Conservation (phyloP, 1,139 yeast species). For the Meyerozyma smithsonii region DNA sequence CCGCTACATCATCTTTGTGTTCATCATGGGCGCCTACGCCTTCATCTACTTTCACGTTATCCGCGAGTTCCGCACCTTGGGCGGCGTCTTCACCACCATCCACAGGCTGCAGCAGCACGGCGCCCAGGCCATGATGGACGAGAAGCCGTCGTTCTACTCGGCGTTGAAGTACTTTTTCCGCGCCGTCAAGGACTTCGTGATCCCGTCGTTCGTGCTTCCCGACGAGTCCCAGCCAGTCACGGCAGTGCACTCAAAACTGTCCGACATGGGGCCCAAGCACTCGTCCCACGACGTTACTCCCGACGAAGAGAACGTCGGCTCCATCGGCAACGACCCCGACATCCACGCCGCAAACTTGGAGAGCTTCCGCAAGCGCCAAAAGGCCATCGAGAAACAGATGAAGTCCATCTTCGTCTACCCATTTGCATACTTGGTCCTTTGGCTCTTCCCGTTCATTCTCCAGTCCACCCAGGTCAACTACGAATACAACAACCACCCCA, state of each 20-base stretch:
- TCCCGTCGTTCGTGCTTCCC: conserved; percentile 31
- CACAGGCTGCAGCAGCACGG: conserved; percentile 14
- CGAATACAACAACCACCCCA: conserved; percentile 45
- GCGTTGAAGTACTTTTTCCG: conserved; percentile 28
- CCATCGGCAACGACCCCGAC: conserved; percentile 23
- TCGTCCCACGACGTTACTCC: not conserved
- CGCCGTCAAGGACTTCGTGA: conserved; percentile 19
- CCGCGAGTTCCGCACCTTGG: conserved; percentile 49
- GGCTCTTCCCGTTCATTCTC: conserved; percentile 79
- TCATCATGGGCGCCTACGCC: conserved; percentile 62
- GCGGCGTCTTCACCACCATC: conserved; percentile 40
- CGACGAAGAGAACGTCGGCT: conserved; percentile 13
- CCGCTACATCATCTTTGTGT: conserved; percentile 60
- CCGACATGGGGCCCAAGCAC: not conserved
- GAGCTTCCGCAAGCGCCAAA: conserved; percentile 56
- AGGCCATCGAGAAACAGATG: conserved; percentile 71
- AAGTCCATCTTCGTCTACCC: conserved; percentile 81
- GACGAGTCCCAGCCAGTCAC: conserved; percentile 10
- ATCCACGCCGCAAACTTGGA: conserved; percentile 59
- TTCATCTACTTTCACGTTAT: conserved; percentile 73
- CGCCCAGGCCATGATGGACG: conserved; percentile 8
- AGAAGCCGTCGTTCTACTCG: conserved; percentile 33
- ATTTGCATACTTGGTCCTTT: conserved; percentile 67
- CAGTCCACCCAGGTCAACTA: conserved; percentile 56
- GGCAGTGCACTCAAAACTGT: not conserved